phyloP scores from a whole-genome alignment of 2,329 filamentous ascomycete genomes.

The Cordyceps cateniannulata region DNA sequence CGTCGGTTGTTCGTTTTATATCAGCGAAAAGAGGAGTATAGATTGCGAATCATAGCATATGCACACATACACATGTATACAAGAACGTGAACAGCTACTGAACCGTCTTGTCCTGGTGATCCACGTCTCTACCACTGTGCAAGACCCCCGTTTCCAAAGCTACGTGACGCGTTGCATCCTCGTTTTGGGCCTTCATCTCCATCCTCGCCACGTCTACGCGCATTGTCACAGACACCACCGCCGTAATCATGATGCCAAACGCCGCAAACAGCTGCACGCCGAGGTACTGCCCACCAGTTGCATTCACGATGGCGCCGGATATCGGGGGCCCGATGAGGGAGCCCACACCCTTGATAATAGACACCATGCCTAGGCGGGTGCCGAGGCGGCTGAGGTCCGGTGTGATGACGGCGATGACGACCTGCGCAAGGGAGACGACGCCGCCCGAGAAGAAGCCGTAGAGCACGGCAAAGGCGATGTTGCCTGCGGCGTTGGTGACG shows the following conservation, averaged over 20 bases:
- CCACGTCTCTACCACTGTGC: not conserved
- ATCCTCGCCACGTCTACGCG: conserved; percentile 15
- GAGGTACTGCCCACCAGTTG: conserved; percentile 17
- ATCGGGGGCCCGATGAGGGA: conserved; percentile 32
- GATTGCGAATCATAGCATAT: not conserved
- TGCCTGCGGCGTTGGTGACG: conserved; percentile 29
- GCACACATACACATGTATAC: not conserved
- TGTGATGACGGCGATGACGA: too few relatives aligned
- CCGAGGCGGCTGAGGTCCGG: too few relatives aligned
- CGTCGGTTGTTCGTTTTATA: not conserved
- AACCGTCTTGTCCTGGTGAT: not conserved
- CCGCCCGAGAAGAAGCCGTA: conserved; percentile 42
- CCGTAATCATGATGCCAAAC: conserved; percentile 19
- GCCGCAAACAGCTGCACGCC: conserved; percentile 21
- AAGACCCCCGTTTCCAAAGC: not conserved
- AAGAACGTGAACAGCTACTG: not conserved
- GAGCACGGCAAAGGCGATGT: conserved; percentile 35
- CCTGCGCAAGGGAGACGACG: too few relatives aligned
- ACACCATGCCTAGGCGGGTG: conserved; percentile 38
- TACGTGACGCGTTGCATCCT: not conserved
- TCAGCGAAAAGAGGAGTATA: not conserved
- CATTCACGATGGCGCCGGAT: conserved; percentile 29
- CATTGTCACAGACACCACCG: conserved; percentile 16
- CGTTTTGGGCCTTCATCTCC: not conserved
- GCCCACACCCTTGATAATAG: conserved; percentile 29